Evolutionary conservation across 345 rosid genomes (phyloP), one percentile per base, ranked within the genome.

Genomic region (Rhizophora apiculata): DNA sequence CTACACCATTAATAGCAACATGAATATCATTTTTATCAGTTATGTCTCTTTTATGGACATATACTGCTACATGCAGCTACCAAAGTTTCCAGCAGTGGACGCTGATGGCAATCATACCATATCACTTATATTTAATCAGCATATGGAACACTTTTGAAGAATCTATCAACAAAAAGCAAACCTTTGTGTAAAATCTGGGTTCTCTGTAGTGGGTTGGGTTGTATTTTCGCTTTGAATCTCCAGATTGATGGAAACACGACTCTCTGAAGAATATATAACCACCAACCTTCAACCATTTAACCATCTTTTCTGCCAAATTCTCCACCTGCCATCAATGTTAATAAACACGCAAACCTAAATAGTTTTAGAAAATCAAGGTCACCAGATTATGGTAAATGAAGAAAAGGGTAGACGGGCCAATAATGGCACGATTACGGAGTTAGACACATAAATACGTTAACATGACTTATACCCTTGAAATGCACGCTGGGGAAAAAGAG

Each of bases 151-250:
- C 6, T 43, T 52, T 57, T 54, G 71, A 62, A 37, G 30, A 9
- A 68, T 68, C 56, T 61, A 63, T 53, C 36, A 34, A 31, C 60
- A 51, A 26, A 52, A 34, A 61, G 63, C 72, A 29, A 54, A 90
- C 98, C 97, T 92, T 86, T n/a, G 97, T 81, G 75, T 90, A 95
- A 84, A 81, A 95, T 70, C 90, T 85, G 58, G 98, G 98, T 73
- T 95, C 98, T 29, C 96, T 90, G 81, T 95, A 95, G 81, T 90
- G 99, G 60, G 99, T 85, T 55, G 98, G 98, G 75, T 90, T 90
- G 66, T 74, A 57, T 78, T 90, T 92, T 31, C 93, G 77, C 77
- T 86, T 88, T 71, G 80, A 78, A 78, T 92, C 99, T 72, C 96
- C 93, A 66, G 99, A 92, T 80, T 83, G 96, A 80, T 92, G 96